Evolutionary conservation across 2,329 filamentous ascomycete genomes (phyloP), one percentile per base, ranked within the genome.

Genomic region (Epichloe elymi): DNA sequence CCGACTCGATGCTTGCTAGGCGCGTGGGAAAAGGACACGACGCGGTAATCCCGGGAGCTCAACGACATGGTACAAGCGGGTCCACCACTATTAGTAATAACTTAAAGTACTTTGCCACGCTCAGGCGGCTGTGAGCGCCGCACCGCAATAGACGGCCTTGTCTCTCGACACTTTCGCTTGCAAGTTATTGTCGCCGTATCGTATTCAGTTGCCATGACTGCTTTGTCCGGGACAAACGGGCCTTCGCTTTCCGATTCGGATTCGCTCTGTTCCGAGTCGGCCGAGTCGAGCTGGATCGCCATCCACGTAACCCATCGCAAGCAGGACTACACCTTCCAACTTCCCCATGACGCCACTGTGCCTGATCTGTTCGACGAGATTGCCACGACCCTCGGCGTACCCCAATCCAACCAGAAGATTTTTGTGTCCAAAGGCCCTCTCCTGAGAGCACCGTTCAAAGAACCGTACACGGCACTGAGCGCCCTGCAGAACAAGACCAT

Each of bases 341-440:
- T 79, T 48, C 62, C 67, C 7, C 57, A 66, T 14, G 67, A 71
- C 53, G 71, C 73, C 17, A 78, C 74, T 5, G 66, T 80, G 43
- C 58, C 67, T 51, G 81, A 85, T 58, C 76, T 88, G 38, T 82
- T 81, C 43, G 63, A 72, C 47, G 70, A 74, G 54, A 78, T 87
- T 57, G 70, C 76, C 51, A 63, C 68, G 42, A 63, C 67, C 3
- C 73, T 86, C 49, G 74, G 72, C 47, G 79, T 88, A 50, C 82
- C 83, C 0, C 54, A 68, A 37, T 63, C 71, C 10, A 81, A 86
- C 64, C 83, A 87, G 61, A 88, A 88, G 63, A 74, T 85, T 62
- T 73, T 87, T 56, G 74, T 80, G 14, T 74, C 82, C 41, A 85
- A 84, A 61, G 69, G 77, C 7, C 82, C 82, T 30, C 69, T 86